These are phyloP conservation scores for Clonostachys byssicola DNA, from an alignment of 2,329 filamentous ascomycete genomes.

Conservation along the genomic window DNA sequence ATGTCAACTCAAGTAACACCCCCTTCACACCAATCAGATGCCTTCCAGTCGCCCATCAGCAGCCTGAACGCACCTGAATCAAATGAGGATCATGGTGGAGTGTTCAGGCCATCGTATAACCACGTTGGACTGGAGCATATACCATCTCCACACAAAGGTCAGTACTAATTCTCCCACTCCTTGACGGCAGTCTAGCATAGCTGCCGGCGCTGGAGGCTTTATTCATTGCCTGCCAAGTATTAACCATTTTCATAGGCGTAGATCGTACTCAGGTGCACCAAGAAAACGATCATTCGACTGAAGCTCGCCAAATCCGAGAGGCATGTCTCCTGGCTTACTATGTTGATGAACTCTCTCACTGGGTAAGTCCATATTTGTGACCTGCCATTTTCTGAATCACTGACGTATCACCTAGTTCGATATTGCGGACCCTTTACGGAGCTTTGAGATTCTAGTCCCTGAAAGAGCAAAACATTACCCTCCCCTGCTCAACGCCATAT, in stretches of 20 bases:
- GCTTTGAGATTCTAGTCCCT: slow-evolving; percentile 32
- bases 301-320: slow-evolving; percentile 21
- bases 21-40: no score
- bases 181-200: not conserved
- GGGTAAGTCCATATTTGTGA: slow-evolving; percentile 16
- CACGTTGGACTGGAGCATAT: no score
- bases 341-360: slow-evolving; percentile 31
- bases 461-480: slow-evolving; percentile 25
- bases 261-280: not conserved
- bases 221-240: not conserved
- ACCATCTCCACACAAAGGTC: no score
- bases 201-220: not conserved
- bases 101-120: no score
- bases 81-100: no score
- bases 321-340: slow-evolving; percentile 31
- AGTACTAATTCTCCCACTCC: not conserved
- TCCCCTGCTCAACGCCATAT: slow-evolving; percentile 30
- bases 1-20: no score
- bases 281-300: slow-evolving; percentile 16
- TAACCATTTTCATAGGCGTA: not conserved
- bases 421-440: slow-evolving; percentile 29
- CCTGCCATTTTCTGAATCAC: no score
- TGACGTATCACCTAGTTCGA: slow-evolving; percentile 20
- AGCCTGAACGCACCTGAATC: no score
- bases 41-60: no score